Evolutionary conservation across 2,329 filamentous ascomycete species (phyloP), one percentile per base, ranked within the genome.

Genomic region (Claviceps sp.): DNA sequence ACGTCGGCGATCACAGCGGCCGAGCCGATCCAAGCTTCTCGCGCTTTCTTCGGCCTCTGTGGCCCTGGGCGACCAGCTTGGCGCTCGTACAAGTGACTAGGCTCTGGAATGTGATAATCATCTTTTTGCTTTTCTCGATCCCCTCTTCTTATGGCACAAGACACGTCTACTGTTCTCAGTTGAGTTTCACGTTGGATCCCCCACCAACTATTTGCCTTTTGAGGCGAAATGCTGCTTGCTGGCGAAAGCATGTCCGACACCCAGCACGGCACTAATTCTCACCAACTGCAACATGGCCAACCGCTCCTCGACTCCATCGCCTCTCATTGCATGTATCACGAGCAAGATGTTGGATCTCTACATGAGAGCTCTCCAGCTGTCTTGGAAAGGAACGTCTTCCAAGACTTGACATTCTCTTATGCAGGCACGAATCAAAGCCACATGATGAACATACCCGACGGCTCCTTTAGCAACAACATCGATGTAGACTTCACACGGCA

Each of bases 361-460:
- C 56, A 59, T 38, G 55, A 57, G 48, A 53, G 49, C 29, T 54
- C 57, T 36, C 52, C 57, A 37, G 51, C 57, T 56, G 59, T 73
- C 59, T 71, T 76, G 58, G 71, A 76, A 55, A 58, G 68, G 37
- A 64, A 71, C 16, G 72, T 74, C 47, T 80, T 79, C 38, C 64
- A 72, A 13, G 73, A 75, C 48, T 80, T 80, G 59, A 67, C 68
- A 55, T 80, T 79, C 58, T 60, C 73, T 3, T 79, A 75, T 58
- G 64, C 62, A 53, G 62, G 55, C 55, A 59, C 65, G 17, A 66
- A 68, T n/a, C 60, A 64, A 16, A 53, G 52, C 49, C 47, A 50
- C n/a, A 50, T 59, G 51, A 54, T 59, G 48, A 43, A 48, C 34
- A 49, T 70, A 29, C 61, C 65, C 50, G 68, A 65, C 26, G 58